These are phyloP conservation scores for Aethionema arabicum DNA, from an alignment of 345 rosid species.

Conservation along the genomic window DNA sequence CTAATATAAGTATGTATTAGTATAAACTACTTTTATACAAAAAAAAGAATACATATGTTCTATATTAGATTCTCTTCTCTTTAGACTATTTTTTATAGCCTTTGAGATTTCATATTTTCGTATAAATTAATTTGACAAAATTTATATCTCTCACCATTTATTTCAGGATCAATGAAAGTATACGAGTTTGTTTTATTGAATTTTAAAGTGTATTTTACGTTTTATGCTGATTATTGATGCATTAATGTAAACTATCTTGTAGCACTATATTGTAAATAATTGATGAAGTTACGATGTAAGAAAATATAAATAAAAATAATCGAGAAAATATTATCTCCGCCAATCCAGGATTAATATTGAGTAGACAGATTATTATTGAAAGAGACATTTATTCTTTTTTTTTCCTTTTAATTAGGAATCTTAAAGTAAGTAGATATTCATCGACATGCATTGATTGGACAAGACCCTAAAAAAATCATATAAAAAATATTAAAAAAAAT, in stretches of 20 bases:
- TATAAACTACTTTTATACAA: too few relatives aligned
- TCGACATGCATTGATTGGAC: slow-evolving; percentile 35
- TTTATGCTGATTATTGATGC: too few relatives aligned
- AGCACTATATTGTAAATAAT: not conserved
- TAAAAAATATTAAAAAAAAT: not conserved
- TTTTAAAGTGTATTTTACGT: too few relatives aligned
- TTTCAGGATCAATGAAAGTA: too few relatives aligned
- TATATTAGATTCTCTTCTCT: too few relatives aligned
- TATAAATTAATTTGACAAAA: too few relatives aligned
- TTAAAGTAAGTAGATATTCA: slow-evolving; percentile 28
- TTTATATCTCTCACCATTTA: too few relatives aligned
- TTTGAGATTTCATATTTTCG: too few relatives aligned
- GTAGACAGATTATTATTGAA: slow-evolving; percentile 6
- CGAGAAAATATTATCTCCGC: not conserved
- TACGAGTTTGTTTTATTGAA: too few relatives aligned
- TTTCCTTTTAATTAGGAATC: slow-evolving; percentile 3
- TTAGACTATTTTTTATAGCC: too few relatives aligned
- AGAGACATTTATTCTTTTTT: not conserved
- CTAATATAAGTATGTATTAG: too few relatives aligned
- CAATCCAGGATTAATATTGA: slow-evolving; percentile 11
- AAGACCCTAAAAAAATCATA: not conserved
- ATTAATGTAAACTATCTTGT: not conserved
- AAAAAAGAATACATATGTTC: too few relatives aligned
- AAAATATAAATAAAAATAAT: not conserved
- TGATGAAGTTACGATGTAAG: not conserved